Percentiles rank a stretch among this genome's conserved stretches.
Evolutionary conservation across 2,329 filamentous ascomycete species (phyloP).

Genomic region (Trichophyton mentagrophytes): DNA sequence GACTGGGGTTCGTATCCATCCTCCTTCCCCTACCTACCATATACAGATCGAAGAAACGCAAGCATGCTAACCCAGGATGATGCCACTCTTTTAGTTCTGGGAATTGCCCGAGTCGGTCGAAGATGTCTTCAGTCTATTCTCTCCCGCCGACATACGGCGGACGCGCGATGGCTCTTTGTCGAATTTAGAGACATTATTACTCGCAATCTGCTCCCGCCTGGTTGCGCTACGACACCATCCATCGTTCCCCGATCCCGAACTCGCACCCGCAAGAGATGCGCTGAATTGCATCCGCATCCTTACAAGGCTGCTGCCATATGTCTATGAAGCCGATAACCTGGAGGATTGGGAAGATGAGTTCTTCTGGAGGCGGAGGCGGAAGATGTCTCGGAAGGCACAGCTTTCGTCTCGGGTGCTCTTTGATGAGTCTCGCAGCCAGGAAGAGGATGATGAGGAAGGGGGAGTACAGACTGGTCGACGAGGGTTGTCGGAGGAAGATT

Average conservation of each 20-base stretch:
- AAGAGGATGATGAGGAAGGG: constrained; percentile 31
- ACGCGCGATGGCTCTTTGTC: constrained; percentile 72
- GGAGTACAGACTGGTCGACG: constrained; percentile 10
- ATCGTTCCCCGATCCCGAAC: constrained; percentile 74
- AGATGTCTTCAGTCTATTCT: constrained; percentile 93
- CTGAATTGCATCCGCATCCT: constrained; percentile 90
- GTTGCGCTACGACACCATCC: constrained; percentile 75
- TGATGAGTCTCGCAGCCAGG: constrained; percentile 52
- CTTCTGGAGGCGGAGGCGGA: constrained; percentile 72
- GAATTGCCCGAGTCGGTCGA: constrained; percentile 89
- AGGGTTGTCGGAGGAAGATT: background rate
- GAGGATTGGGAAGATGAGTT: constrained; percentile 81
- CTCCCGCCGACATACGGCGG: constrained; percentile 73
- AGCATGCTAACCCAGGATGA: background rate
- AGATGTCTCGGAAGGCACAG: constrained; percentile 53
- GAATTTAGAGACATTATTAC: constrained; percentile 79
- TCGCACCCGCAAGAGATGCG: constrained; percentile 73
- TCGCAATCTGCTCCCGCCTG: constrained; percentile 70
- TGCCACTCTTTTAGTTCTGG: constrained; percentile 60
- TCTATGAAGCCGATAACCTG: constrained; percentile 80
- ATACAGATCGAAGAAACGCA: background rate
- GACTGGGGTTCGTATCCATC: constrained; percentile 56
- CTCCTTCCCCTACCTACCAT: background rate
- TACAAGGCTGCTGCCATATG: constrained; percentile 74
- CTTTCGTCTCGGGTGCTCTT: constrained; percentile 69